A percentile compares a stretch with the other conserved stretches of the same genome.
These are phyloP conservation scores for Pichia sporocuriosa DNA, from an alignment of 805 yeast species.

Conservation along the genomic window DNA sequence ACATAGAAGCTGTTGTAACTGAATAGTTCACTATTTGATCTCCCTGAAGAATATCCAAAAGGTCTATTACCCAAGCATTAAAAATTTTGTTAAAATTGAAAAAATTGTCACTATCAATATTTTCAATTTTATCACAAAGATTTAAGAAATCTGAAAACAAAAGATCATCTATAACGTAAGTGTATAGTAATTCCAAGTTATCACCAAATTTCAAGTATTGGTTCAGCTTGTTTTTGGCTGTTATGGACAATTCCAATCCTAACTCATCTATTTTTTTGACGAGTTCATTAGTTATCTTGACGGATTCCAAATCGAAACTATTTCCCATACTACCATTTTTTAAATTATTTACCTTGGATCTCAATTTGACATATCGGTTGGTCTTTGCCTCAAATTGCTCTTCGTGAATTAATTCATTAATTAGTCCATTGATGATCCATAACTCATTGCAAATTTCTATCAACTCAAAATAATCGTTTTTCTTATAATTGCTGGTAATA, in stretches of 20 bases:
- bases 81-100: slow-evolving; percentile 23
- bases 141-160: slow-evolving; percentile 16
- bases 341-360: slow-evolving; percentile 12
- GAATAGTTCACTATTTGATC: too few species aligned
- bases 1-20: too few species aligned
- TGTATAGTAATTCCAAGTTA: slow-evolving; percentile 14
- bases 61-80: slow-evolving; percentile 18
- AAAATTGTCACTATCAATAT: slow-evolving; percentile 4
- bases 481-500: background rate
- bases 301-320: background rate
- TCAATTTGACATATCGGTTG: slow-evolving; percentile 15
- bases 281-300: slow-evolving; percentile 17
- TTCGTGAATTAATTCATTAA: slow-evolving; percentile 19
- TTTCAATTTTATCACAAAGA: slow-evolving; percentile 10
- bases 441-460: slow-evolving; percentile 28
- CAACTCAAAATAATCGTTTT: slow-evolving; percentile 17
- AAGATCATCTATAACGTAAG: slow-evolving; percentile 10
- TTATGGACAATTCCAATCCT: slow-evolving; percentile 1
- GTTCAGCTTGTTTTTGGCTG: slow-evolving; percentile 9
- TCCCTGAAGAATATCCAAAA: slow-evolving; percentile 15
- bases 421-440: slow-evolving; percentile 27
- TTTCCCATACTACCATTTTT: background rate
- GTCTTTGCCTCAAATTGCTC: slow-evolving; percentile 15
- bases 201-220: slow-evolving; percentile 12
- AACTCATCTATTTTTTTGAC: slow-evolving; percentile 9